Evolutionary conservation across 306 rosid genomes (phyloP), one percentile per base, ranked within the genome.

Genomic region (Sphenostylis stenocarpa): DNA sequence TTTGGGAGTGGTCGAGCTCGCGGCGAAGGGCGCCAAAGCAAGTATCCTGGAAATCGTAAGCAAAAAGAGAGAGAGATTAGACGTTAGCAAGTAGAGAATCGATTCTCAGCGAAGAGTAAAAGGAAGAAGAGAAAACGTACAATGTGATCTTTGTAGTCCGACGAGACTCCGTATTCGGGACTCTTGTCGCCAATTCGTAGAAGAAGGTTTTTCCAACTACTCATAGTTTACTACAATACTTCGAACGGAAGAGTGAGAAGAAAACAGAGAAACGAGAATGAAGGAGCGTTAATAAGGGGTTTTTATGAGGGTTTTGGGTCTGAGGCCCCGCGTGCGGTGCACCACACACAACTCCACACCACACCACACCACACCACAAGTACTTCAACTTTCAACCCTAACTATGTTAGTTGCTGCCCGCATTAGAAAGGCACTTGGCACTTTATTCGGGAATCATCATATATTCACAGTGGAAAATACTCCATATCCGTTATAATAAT

Each of bases 141-240:
- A 84, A 95, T 91, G 90, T 95, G 97, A 58, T 95, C 99, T 79
- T 95, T 95, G 91, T 84, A 82, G 72, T 95, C 99, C 79, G 93
- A 72, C 63, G 92, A 74, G 48, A 90, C 41, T 80, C 90, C 97
- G 67, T 92, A 95, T 73, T 95, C 99, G 5, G 96, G 92, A 39
- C 84, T 78, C 60, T 88, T 87, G 82, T 95, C 99, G 4, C 99
- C 99, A 73, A 95, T 91, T 84, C 99, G 97, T 3, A 92, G 92
- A 67, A 95, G 92, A 79, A 95, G 85, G 82, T 80, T 84, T 85
- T 80, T 91, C 99, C 97, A 95, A 60, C 90, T 82, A 86, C 87
- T 87, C 96, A 89, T 94, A 24, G 73, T 75, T 56, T 68, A 0
- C 41, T 41, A 12, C 51, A 58, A 24, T n/a, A 49, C 56, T 5